Percentiles rank a stretch among this genome's conserved stretches.
phyloP scores from a whole-genome alignment of 768 basidiomycete genomes.

The Hemileccinum rubropunctum region DNA sequence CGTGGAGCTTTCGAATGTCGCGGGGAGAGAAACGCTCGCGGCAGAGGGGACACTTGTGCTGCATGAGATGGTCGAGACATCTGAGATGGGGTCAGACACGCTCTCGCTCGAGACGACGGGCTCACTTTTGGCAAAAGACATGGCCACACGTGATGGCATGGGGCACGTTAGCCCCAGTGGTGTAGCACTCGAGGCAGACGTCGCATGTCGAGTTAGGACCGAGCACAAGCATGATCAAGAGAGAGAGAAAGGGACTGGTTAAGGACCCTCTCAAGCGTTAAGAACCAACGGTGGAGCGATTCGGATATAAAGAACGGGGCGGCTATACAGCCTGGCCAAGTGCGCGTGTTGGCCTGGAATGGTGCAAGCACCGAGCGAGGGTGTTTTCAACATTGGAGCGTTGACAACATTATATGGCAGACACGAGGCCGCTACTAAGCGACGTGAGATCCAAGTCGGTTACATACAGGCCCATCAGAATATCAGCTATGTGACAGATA shows the following conservation, averaged over 20 bases:
- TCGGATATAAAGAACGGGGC: conserved; percentile 22
- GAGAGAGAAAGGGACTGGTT: conserved; percentile 29
- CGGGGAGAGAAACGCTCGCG: conserved; percentile 47
- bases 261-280: conserved; percentile 29
- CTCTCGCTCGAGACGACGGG: conserved; percentile 17
- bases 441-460: conserved; percentile 31
- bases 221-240: conserved; percentile 60
- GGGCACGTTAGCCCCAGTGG: conserved; percentile 50
- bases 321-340: conserved; percentile 25
- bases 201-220: conserved; percentile 68
- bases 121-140: conserved; percentile 55
- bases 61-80: conserved; percentile 51
- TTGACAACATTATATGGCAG: conserved; percentile 33
- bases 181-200: conserved; percentile 69
- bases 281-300: conserved; percentile 1
- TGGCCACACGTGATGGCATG: conserved; percentile 71
- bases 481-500: no score
- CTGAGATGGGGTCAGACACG: background rate
- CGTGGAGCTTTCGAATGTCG: conserved; percentile 53
- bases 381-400: conserved; percentile 18
- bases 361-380: conserved; percentile 23
- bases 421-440: conserved; percentile 35
- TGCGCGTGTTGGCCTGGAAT: conserved; percentile 29
- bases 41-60: conserved; percentile 61
- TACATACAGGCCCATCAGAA: conserved; percentile 18